A percentile compares a stretch with the other conserved stretches of the same genome.
These are phyloP conservation scores for Naganishia sp. DNA, from an alignment of 1,284 basidiomycete genomes.

Conservation along the genomic window DNA sequence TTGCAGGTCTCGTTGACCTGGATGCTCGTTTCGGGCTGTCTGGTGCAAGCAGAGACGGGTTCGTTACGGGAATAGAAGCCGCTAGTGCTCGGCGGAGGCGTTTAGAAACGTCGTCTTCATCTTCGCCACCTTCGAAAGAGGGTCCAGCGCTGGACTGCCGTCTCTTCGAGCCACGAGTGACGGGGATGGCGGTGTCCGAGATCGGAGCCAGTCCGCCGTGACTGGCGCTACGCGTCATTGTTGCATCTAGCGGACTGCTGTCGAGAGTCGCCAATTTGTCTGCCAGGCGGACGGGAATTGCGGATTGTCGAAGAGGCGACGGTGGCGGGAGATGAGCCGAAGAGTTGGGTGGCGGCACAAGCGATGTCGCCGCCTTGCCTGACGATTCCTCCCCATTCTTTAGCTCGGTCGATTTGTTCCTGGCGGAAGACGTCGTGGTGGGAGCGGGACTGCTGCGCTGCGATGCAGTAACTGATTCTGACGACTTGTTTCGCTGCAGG, in stretches of 20 bases:
- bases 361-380: not conserved
- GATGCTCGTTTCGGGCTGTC: not conserved
- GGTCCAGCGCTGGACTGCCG: slow-evolving; percentile 16
- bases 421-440: not conserved
- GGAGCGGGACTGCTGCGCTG: slow-evolving; percentile 9
- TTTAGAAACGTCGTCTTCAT: slow-evolving; percentile 17
- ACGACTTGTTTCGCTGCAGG: slow-evolving; percentile 13
- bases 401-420: not conserved
- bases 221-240: slow-evolving; percentile 17
- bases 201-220: not conserved
- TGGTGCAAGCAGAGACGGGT: not conserved
- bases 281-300: slow-evolving; percentile 7
- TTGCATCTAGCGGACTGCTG: not conserved
- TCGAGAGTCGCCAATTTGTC: not conserved
- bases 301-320: slow-evolving; percentile 19
- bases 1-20: slow-evolving; percentile 4
- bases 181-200: not conserved
- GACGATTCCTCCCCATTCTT: not conserved
- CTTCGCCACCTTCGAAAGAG: slow-evolving; percentile 1
- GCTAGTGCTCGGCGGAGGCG: slow-evolving; percentile 11
- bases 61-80: not conserved
- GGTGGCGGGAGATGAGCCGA: slow-evolving; percentile 7
- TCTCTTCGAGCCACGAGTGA: slow-evolving; percentile 7
- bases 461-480: not conserved
- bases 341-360: slow-evolving; percentile 8